Conservation (phyloP, 2,329 filamentous ascomycete genomes). For the Ophiosphaerella korrae region DNA sequence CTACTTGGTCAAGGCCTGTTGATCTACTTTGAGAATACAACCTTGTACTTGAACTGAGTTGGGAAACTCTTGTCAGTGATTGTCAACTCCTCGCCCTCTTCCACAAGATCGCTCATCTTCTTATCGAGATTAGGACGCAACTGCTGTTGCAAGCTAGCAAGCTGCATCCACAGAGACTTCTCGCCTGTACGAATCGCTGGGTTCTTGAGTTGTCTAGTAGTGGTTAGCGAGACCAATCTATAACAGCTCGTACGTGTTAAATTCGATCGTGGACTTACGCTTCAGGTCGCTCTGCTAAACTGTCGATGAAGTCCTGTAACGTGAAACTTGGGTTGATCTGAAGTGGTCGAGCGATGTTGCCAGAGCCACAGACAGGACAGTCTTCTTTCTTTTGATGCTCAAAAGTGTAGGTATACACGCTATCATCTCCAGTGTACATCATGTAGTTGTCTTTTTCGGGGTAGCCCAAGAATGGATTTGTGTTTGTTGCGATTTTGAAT, state of each 20-base stretch:
- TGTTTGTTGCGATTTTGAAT: conserved; percentile 85
- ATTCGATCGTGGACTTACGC: conserved; percentile 52
- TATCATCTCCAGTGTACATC: conserved; percentile 98
- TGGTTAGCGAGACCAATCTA: conserved; percentile 16
- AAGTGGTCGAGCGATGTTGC: conserved; percentile 74
- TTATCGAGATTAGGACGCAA: conserved; percentile 81
- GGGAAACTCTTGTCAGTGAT: conserved; percentile 90
- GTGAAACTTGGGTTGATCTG: conserved; percentile 72
- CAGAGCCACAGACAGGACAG: conserved; percentile 83
- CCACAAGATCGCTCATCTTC: conserved; percentile 77
- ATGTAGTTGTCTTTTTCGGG: conserved; percentile 83
- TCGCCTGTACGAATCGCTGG: conserved; percentile 81
- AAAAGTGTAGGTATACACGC: conserved; percentile 97
- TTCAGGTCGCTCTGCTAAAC: conserved; percentile 80
- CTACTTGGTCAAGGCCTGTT: background rate
- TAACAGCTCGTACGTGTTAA: background rate
- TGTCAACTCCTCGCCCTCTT: conserved; percentile 84
- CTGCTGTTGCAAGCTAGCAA: conserved; percentile 79
- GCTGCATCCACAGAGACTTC: conserved; percentile 91
- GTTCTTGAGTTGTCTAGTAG: conserved; percentile 78
- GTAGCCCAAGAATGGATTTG: conserved; percentile 78
- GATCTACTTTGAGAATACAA: conserved; percentile 53
- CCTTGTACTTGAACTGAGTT: conserved; percentile 68
- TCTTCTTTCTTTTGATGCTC: conserved; percentile 92
- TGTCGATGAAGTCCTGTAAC: conserved; percentile 83